phyloP scores from a whole-genome alignment of 2,329 filamentous ascomycete genomes.

The Cladophialophora yegresii region DNA sequence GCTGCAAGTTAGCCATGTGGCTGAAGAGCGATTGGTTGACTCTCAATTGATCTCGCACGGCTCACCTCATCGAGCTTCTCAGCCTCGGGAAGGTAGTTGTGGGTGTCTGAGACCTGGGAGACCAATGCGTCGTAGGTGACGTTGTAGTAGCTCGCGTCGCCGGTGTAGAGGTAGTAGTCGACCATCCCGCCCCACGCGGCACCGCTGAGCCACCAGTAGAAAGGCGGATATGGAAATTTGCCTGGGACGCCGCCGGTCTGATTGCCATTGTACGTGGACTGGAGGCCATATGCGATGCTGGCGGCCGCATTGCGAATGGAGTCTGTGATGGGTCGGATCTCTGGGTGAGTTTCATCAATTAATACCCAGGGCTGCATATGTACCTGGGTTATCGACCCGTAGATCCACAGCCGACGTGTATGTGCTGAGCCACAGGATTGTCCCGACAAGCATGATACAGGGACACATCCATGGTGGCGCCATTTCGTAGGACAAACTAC shows the following conservation, averaged over 20 bases:
- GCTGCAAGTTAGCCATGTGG: not conserved
- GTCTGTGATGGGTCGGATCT: not conserved
- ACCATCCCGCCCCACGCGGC: conserved; percentile 67
- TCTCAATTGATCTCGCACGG: not conserved
- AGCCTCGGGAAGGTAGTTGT: conserved; percentile 61
- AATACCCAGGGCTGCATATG: not conserved
- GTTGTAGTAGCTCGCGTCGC: conserved; percentile 62
- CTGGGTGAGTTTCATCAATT: not conserved
- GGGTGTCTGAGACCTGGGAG: conserved; percentile 60
- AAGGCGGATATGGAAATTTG: conserved; percentile 66
- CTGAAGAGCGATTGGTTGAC: not conserved
- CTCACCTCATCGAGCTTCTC: conserved; percentile 34
- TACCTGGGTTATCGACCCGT: not conserved
- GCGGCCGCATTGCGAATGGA: not conserved
- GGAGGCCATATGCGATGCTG: not conserved
- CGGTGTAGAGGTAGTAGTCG: conserved; percentile 68
- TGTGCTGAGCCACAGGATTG: not conserved
- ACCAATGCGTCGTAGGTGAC: conserved; percentile 61
- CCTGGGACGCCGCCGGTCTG: conserved; percentile 54
- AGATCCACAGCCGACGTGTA: not conserved
- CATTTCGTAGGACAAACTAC: not conserved
- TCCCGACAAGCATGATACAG: not conserved
- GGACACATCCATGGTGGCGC: not conserved
- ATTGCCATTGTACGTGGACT: conserved; percentile 39
- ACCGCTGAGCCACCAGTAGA: conserved; percentile 68